phyloP scores from a whole-genome alignment of 352 stramenopile genomes.

The Phytophthora ohioensis region DNA sequence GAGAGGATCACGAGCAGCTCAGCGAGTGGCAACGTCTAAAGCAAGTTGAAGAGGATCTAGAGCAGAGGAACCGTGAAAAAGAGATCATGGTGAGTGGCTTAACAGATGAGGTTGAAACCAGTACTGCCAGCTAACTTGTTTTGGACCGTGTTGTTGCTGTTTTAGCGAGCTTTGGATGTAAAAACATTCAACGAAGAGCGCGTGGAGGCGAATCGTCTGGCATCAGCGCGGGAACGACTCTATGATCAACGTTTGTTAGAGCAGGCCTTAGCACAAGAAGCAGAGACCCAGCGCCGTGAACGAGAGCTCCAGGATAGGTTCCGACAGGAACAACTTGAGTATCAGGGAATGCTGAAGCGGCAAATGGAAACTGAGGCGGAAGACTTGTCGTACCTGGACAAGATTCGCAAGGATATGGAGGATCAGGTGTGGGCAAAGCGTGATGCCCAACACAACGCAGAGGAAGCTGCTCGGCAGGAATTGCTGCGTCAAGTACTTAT shows the following conservation, averaged over 20 bases:
- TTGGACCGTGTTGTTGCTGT: background rate
- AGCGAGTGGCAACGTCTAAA: conserved; percentile 69
- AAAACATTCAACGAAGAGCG: conserved; percentile 81
- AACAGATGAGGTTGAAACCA: too few species aligned
- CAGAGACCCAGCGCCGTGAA: conserved; percentile 64
- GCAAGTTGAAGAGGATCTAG: conserved; percentile 70
- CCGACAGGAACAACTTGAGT: conserved; percentile 77
- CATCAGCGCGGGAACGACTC: conserved; percentile 64
- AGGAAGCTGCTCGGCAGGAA: conserved; percentile 77
- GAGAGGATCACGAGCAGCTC: conserved; percentile 64
- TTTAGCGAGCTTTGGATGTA: conserved; percentile 69
- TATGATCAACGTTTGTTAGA: conserved; percentile 73
- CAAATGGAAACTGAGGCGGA: conserved; percentile 83
- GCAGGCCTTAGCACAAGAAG: conserved; percentile 66
- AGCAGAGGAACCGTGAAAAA: conserved; percentile 56
- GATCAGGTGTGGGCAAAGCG: conserved; percentile 79
- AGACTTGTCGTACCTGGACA: conserved; percentile 70
- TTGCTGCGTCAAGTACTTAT: conserved; percentile 74
- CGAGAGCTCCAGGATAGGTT: conserved; percentile 71
- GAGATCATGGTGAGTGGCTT: conserved; percentile 51
- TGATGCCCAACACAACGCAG: conserved; percentile 73
- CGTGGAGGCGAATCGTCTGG: conserved; percentile 51
- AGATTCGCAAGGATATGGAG: conserved; percentile 86
- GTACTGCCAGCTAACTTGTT: background rate
- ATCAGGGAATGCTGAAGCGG: conserved; percentile 74